phyloP scores from a whole-genome alignment of 306 rosid genomes.

The Lathyrus tuberosus region DNA sequence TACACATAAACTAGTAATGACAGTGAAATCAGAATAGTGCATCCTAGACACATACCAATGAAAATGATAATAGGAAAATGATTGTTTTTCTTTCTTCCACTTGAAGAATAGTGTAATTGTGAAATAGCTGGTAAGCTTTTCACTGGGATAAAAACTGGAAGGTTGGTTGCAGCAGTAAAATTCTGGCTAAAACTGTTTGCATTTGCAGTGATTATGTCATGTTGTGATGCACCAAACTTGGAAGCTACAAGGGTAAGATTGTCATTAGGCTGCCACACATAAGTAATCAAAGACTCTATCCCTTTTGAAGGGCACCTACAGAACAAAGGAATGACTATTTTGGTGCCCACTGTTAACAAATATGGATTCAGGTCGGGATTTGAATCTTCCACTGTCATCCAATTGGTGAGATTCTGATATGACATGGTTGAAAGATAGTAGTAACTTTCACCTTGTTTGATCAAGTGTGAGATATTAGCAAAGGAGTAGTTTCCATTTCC shows the following conservation, averaged over 20 bases:
- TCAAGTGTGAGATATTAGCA: slow-evolving; percentile 53
- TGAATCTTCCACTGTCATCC: slow-evolving; percentile 42
- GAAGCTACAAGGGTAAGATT: slow-evolving; percentile 43
- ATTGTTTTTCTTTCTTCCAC: slow-evolving; percentile 11
- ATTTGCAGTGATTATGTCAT: slow-evolving; percentile 47
- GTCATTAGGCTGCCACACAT: slow-evolving; percentile 62
- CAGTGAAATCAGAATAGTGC: slow-evolving; percentile 39
- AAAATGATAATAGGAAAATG: slow-evolving; percentile 25
- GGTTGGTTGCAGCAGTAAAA: slow-evolving; percentile 39
- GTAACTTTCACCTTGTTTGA: slow-evolving; percentile 57
- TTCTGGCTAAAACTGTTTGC: slow-evolving; percentile 44
- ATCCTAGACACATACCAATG: slow-evolving; percentile 41
- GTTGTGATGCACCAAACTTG: slow-evolving; percentile 49
- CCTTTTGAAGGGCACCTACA: slow-evolving; percentile 64
- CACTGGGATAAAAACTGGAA: slow-evolving; percentile 60
- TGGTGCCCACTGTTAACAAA: slow-evolving; percentile 43
- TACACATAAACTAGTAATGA: slow-evolving; percentile 27
- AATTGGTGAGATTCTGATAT: slow-evolving; percentile 60
- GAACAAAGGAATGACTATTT: slow-evolving; percentile 60
- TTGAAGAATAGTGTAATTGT: slow-evolving; percentile 37
- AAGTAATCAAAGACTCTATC: slow-evolving; percentile 49
- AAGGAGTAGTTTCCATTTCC: slow-evolving; percentile 42
- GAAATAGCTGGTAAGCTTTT: slow-evolving; percentile 50
- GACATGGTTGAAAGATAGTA: slow-evolving; percentile 44
- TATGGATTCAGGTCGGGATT: slow-evolving; percentile 45